These are phyloP conservation scores for Thielaviopsis ethacetica DNA, from an alignment of 2,329 filamentous ascomycete species.

Conservation along the genomic window DNA sequence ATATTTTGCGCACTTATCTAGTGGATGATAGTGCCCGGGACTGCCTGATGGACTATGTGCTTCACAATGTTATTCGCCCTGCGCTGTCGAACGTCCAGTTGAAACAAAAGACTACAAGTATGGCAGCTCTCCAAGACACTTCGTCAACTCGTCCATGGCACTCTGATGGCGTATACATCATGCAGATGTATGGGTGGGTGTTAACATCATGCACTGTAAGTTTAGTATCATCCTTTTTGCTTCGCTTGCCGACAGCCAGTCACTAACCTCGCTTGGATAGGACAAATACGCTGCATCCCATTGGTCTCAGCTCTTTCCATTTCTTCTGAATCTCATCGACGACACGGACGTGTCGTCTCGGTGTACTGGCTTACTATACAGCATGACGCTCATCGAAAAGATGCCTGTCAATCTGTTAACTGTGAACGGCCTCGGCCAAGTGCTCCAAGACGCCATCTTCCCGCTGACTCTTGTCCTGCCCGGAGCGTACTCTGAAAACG, in stretches of 20 bases:
- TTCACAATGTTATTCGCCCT: conserved; percentile 1
- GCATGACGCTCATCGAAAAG: conserved; percentile 36
- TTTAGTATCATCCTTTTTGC: background rate
- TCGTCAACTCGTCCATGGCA: conserved; percentile 8
- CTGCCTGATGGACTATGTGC: conserved; percentile 2
- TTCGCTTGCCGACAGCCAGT: background rate
- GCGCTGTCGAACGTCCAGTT: background rate
- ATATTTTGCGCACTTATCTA: background rate
- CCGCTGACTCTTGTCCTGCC: conserved; percentile 66
- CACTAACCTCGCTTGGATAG: conserved; percentile 17
- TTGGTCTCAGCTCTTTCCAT: conserved; percentile 56
- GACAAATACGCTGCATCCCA: conserved; percentile 29
- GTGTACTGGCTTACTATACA: conserved; percentile 35
- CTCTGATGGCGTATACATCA: conserved; percentile 7
- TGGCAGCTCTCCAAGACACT: background rate
- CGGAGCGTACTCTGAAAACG: conserved; percentile 54
- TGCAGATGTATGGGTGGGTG: conserved; percentile 8
- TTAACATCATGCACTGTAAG: conserved; percentile 9
- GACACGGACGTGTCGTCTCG: conserved; percentile 39
- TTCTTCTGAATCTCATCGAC: conserved; percentile 52
- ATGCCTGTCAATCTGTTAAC: conserved; percentile 37
- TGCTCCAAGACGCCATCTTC: conserved; percentile 53
- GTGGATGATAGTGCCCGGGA: background rate
- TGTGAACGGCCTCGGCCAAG: conserved; percentile 45
- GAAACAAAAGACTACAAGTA: background rate